Percentiles rank a stretch among this genome's conserved stretches.
Evolutionary conservation across 2,329 filamentous ascomycete genomes (phyloP).

Genomic region (Calonectria ilicicola): DNA sequence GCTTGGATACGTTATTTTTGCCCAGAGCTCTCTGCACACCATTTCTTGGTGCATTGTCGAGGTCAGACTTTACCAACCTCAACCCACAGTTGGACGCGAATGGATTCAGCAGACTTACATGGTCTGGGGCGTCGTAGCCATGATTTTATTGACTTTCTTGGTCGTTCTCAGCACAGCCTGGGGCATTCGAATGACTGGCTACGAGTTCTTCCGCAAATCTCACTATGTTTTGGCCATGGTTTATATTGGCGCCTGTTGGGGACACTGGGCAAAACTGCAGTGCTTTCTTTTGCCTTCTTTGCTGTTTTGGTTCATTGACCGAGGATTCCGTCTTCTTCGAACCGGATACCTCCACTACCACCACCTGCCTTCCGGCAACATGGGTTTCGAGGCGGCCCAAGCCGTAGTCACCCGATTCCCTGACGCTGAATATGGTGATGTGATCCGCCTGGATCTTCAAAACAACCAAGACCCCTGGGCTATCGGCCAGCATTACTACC

Average conservation of each 20-base stretch:
- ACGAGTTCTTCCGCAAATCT: slow-evolving; percentile 81
- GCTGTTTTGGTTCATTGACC: slow-evolving; percentile 74
- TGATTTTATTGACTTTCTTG: slow-evolving; percentile 72
- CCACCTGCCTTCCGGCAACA: slow-evolving; percentile 54
- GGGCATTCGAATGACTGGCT: slow-evolving; percentile 75
- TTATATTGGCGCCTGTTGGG: slow-evolving; percentile 82
- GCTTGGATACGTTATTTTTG: slow-evolving; percentile 79
- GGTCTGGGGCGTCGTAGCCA: slow-evolving; percentile 78
- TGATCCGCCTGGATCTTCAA: slow-evolving; percentile 75
- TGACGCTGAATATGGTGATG: slow-evolving; percentile 68
- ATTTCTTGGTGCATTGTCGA: slow-evolving; percentile 78
- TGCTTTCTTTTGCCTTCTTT: slow-evolving; percentile 78
- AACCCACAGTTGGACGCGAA: slow-evolving; percentile 67
- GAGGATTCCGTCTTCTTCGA: slow-evolving; percentile 68
- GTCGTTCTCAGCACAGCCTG: slow-evolving; percentile 67
- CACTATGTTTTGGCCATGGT: slow-evolving; percentile 80
- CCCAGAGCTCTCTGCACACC: slow-evolving; percentile 76
- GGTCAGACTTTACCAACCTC: slow-evolving; percentile 75
- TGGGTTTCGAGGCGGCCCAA: slow-evolving; percentile 66
- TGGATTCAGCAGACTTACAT: slow-evolving; percentile 77
- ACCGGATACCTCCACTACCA: slow-evolving; percentile 72
- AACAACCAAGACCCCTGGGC: slow-evolving; percentile 72
- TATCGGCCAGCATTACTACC: slow-evolving; percentile 78
- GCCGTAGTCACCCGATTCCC: slow-evolving; percentile 62
- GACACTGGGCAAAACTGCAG: slow-evolving; percentile 76